Evolutionary conservation across 768 basidiomycete genomes (phyloP), one percentile per base, ranked within the genome.

Genomic region (Rhizopogon sp.): DNA sequence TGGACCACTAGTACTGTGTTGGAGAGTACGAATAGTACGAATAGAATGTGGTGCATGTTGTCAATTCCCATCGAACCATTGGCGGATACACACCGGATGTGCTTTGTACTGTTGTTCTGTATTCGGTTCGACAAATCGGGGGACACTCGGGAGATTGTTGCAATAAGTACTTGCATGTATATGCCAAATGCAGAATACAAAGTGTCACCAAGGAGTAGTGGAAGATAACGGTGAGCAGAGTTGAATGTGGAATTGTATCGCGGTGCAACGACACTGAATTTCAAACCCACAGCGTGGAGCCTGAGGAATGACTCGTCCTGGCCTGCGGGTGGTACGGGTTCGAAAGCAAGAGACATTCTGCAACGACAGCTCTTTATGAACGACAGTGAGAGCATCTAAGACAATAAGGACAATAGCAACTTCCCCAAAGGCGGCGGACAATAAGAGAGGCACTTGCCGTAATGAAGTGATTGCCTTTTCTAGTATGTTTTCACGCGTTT

Each of bases 321-420:
- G 14, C 20, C 8, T 54, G 47, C 11, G 39, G 56, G 58, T 44
- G 54, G 37, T 56, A 58, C 52, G 39, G 39, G 57, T 55, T 57
- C 43, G 39, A 52, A 52, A 53, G 29, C 57, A 63, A 59, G 20
- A 37, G 45, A 47, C 35, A 35, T 33, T 13, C 9, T 7, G 28
- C 35, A 28, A 39, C 25, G 39, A 29, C 31, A 6, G 39, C 35
- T 44, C 44, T 56, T 35, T 53, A 54, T 44, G 53, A 55, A 50
- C 45, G 8, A 39, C 37, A 56, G 11, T 42, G 56, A 51, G 40
- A 60, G 47, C 40, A 39, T 33, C 66, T 72, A 54, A 77, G 66
- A 57, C 69, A 71, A 54, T 58, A 65, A 56, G 72, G 65, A 50
- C 69, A 71, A 54, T 58, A 65, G 57, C 72, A 64, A 50, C 39